Conservation (phyloP, 148 eudicot genomes). For the Silene latifolia region DNA sequence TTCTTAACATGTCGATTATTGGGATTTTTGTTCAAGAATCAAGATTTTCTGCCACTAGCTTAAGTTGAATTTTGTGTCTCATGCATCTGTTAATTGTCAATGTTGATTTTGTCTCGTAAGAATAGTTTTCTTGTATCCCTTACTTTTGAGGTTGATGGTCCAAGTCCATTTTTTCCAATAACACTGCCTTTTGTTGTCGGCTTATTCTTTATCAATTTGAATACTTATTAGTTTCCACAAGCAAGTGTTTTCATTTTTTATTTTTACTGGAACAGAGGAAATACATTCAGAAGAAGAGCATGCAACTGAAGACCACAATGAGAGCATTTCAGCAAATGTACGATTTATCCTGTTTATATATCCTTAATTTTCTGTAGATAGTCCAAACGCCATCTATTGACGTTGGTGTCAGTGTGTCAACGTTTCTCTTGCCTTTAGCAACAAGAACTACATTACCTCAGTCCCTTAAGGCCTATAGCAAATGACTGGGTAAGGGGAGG, state of each 20-base stretch:
- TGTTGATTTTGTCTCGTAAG: neutral
- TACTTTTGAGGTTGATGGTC: slow-evolving; percentile 3
- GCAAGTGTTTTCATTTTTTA: neutral
- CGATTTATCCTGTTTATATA: slow-evolving; percentile 22
- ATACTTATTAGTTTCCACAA: neutral
- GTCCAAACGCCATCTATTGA: neutral
- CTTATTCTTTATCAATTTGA: neutral
- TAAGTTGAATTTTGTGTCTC: neutral
- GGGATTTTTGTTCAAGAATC: neutral
- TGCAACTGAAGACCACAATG: slow-evolving; percentile 20
- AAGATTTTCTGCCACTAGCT: neutral
- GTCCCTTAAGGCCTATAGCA: no score
- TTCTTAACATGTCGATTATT: neutral
- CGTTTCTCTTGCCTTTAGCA: neutral
- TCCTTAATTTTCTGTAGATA: neutral
- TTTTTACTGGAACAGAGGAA: slow-evolving; percentile 23
- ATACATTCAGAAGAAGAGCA: slow-evolving; percentile 27
- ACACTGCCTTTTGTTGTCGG: neutral
- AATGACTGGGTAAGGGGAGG: no score
- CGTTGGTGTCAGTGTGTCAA: neutral
- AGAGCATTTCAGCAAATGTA: slow-evolving; percentile 33
- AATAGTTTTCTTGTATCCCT: neutral
- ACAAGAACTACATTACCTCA: no score
- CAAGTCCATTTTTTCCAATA: neutral
- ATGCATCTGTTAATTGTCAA: neutral